Percentiles rank a stretch among this genome's conserved stretches.
These are phyloP conservation scores for Umbilicaria muhlenbergii DNA, from an alignment of 495 filamentous ascomycete genomes.

Conservation along the genomic window DNA sequence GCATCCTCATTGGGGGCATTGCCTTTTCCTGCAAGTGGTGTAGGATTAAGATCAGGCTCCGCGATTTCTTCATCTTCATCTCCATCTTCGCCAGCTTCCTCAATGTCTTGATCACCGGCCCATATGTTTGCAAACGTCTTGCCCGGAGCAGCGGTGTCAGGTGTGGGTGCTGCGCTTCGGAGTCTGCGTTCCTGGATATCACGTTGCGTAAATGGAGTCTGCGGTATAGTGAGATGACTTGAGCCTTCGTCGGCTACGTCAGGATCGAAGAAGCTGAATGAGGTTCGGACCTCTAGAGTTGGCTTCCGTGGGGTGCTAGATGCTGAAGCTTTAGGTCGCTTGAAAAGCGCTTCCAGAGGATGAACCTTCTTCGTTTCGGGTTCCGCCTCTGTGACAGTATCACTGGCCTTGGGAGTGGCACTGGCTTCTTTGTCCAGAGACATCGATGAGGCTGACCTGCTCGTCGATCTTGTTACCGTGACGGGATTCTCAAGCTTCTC, in stretches of 20 bases:
- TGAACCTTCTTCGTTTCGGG: conserved; percentile 42
- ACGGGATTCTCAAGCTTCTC: conserved; percentile 1
- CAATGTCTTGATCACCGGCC: conserved; percentile 4
- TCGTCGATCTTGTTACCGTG: neutral
- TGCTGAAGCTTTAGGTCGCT: conserved; percentile 36
- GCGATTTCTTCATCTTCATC: conserved; percentile 19
- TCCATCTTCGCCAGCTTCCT: conserved; percentile 24
- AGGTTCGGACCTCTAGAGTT: conserved; percentile 28
- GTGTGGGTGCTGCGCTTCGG: conserved; percentile 82
- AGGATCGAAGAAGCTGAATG: conserved; percentile 48
- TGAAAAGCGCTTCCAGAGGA: conserved; percentile 82
- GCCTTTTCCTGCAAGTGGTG: conserved; percentile 19
- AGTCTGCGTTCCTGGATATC: conserved; percentile 59
- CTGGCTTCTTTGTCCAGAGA: no score
- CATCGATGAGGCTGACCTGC: neutral
- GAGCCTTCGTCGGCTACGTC: conserved; percentile 25
- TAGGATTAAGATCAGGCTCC: conserved; percentile 17
- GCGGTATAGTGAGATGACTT: conserved; percentile 30
- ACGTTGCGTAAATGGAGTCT: conserved; percentile 65
- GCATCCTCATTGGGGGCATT: conserved; percentile 12
- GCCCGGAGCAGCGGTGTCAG: conserved; percentile 65
- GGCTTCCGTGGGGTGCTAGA: conserved; percentile 21
- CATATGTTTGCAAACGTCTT: conserved; percentile 12
- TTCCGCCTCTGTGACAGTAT: conserved; percentile 3
- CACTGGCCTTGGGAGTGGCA: conserved; percentile 3